phyloP scores from a whole-genome alignment of 495 filamentous ascomycete genomes.

The Penicillium herquei region DNA sequence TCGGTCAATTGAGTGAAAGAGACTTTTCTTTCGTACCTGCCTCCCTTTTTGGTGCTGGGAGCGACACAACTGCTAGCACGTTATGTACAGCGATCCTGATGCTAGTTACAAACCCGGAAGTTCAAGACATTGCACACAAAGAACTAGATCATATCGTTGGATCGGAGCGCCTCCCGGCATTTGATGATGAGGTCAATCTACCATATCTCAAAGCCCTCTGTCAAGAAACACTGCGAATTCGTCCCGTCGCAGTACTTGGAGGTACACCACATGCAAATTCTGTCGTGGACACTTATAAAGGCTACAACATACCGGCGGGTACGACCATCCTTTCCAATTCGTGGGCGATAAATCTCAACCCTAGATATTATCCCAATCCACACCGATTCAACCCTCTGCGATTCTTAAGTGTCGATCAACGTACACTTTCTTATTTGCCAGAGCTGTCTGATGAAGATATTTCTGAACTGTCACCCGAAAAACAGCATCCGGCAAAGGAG shows the following conservation, averaged over 20 bases:
- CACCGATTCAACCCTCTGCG: constrained; percentile 41
- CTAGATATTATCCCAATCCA: constrained; percentile 39
- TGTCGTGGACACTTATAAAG: constrained; percentile 50
- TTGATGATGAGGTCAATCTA: constrained; percentile 18
- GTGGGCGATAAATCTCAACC: constrained; percentile 46
- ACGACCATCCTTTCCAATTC: constrained; percentile 43
- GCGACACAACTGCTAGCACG: constrained; percentile 63
- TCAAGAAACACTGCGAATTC: constrained; percentile 36
- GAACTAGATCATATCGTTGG: constrained; percentile 36
- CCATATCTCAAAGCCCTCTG: constrained; percentile 36
- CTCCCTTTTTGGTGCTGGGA: constrained; percentile 55
- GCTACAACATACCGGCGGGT: constrained; percentile 46
- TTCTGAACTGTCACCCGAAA: constrained; percentile 3
- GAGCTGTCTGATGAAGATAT: constrained; percentile 5
- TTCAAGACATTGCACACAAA: constrained; percentile 45
- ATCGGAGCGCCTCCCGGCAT: constrained; percentile 10
- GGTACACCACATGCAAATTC: constrained; percentile 54
- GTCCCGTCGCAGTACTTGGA: constrained; percentile 32
- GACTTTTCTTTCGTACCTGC: constrained; percentile 47
- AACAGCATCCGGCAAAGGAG: constrained; percentile 15
- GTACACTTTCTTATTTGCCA: constrained; percentile 9
- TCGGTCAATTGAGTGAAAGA: constrained; percentile 29
- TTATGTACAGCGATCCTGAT: constrained; percentile 61
- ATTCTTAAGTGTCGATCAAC: constrained; percentile 27
- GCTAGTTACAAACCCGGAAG: constrained; percentile 44